phyloP scores from a whole-genome alignment of 1,284 basidiomycete genomes.

The Moniliella sp. region DNA sequence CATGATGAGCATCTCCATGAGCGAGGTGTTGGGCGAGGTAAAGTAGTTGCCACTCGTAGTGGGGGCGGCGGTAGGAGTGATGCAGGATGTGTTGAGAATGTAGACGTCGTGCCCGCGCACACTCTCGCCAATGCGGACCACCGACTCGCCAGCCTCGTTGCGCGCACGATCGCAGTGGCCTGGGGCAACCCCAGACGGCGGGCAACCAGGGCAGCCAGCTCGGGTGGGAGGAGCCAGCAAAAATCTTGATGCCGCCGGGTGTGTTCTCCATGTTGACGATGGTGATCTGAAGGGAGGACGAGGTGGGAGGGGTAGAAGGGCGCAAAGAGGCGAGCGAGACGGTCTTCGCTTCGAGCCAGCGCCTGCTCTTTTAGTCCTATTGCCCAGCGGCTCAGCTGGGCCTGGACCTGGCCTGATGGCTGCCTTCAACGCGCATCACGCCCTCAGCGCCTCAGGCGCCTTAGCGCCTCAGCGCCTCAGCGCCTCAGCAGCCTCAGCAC shows the following conservation, averaged over 20 bases:
- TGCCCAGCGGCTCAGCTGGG: too few species aligned
- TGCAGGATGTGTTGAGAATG: conserved; percentile 43
- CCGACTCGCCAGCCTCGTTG: conserved; percentile 76
- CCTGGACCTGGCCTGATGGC: too few species aligned
- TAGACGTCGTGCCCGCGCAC: conserved; percentile 59
- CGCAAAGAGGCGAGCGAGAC: too few species aligned
- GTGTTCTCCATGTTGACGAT: conserved; percentile 19
- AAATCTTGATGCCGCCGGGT: conserved; percentile 57
- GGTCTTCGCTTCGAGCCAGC: too few species aligned
- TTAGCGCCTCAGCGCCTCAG: too few species aligned
- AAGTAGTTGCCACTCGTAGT: conserved; percentile 29
- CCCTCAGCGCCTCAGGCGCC: too few species aligned
- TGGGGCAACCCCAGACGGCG: conserved; percentile 68
- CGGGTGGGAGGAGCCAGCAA: conserved; percentile 90
- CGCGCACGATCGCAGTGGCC: conserved; percentile 69
- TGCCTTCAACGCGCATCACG: too few species aligned
- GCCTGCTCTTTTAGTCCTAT: too few species aligned
- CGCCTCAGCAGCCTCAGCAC: too few species aligned
- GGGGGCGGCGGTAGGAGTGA: conserved; percentile 38
- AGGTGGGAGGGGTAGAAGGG: too few species aligned
- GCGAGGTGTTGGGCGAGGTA: conserved; percentile 26
- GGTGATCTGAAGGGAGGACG: too few species aligned
- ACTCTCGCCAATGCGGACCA: conserved; percentile 49
- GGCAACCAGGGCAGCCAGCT: conserved; percentile 77
- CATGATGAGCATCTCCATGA: conserved; percentile 54